phyloP scores from a whole-genome alignment of 1,284 basidiomycete genomes.

The Leccinum pachyderme region DNA sequence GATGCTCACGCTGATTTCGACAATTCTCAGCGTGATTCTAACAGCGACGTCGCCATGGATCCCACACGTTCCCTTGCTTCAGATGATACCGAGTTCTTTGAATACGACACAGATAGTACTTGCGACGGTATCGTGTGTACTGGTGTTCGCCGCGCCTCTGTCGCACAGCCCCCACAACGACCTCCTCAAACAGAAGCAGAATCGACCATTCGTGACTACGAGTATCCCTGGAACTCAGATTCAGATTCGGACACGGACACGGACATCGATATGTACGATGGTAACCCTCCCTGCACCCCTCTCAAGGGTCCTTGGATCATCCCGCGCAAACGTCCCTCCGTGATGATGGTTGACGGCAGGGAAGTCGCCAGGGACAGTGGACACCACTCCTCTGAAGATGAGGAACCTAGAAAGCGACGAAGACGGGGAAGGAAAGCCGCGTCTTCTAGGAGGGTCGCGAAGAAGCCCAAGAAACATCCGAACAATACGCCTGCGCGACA shows the following conservation, averaged over 20 bases:
- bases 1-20: constrained; percentile 16
- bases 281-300: constrained; percentile 2
- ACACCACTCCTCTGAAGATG: constrained; percentile 8
- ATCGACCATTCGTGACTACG: constrained; percentile 5
- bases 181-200: constrained; percentile 3
- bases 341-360: constrained; percentile 5
- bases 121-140: constrained; percentile 4
- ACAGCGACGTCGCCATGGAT: background rate
- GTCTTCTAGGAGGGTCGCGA: constrained; percentile 1
- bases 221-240: constrained; percentile 12
- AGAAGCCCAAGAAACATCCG: constrained; percentile 14
- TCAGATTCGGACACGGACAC: constrained; percentile 18
- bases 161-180: background rate
- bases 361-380: background rate
- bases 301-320: constrained; percentile 22
- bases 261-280: constrained; percentile 18
- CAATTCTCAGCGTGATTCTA: background rate
- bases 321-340: constrained; percentile 25
- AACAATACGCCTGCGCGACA: constrained; percentile 12
- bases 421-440: constrained; percentile 7
- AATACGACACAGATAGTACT: constrained; percentile 22
- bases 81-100: constrained; percentile 10
- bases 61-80: background rate
- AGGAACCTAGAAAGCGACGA: constrained; percentile 14
- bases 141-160: background rate